Conservation (phyloP, 2,329 filamentous ascomycete species). For the Alternaria solani region DNA sequence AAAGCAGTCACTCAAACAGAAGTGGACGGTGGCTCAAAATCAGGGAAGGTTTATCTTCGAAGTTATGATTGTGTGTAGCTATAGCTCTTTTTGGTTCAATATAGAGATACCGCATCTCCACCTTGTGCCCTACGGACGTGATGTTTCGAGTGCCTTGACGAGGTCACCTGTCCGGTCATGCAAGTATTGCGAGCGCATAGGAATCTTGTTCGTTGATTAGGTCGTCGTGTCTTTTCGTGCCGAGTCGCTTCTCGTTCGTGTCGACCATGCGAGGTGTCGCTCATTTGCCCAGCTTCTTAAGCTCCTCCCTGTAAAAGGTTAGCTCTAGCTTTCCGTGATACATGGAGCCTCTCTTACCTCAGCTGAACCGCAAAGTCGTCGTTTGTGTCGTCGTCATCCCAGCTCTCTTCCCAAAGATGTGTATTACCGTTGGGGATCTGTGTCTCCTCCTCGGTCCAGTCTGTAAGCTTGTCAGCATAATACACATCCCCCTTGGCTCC, state of each 20-base stretch:
- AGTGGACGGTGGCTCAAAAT: constrained; percentile 35
- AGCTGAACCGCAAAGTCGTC: constrained; percentile 96
- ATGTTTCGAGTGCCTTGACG: neutral
- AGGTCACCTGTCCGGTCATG: neutral
- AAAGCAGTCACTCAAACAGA: constrained; percentile 42
- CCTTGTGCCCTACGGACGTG: neutral
- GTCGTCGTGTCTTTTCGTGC: constrained; percentile 1
- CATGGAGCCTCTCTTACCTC: constrained; percentile 68
- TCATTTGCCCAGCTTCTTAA: constrained; percentile 88
- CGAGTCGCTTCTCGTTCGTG: constrained; percentile 5
- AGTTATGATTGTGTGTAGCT: constrained; percentile 46
- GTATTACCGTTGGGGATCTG: constrained; percentile 79
- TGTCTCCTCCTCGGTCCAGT: constrained; percentile 92
- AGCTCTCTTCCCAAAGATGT: constrained; percentile 99
- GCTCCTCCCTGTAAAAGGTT: constrained; percentile 71
- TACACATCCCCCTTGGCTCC: neutral
- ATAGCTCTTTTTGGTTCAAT: constrained; percentile 36
- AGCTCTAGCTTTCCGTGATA: constrained; percentile 2
- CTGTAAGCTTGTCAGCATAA: constrained; percentile 50
- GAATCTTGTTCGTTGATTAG: neutral
- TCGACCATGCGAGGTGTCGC: constrained; percentile 4
- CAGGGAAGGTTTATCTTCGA: constrained; percentile 44
- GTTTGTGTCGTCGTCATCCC: constrained; percentile 97
- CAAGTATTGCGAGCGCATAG: neutral
- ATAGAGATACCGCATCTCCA: constrained; percentile 25